A percentile compares a stretch with the other conserved stretches of the same genome.
Conservation (phyloP, 306 rosid species). For the Ormosia emarginata region DNA sequence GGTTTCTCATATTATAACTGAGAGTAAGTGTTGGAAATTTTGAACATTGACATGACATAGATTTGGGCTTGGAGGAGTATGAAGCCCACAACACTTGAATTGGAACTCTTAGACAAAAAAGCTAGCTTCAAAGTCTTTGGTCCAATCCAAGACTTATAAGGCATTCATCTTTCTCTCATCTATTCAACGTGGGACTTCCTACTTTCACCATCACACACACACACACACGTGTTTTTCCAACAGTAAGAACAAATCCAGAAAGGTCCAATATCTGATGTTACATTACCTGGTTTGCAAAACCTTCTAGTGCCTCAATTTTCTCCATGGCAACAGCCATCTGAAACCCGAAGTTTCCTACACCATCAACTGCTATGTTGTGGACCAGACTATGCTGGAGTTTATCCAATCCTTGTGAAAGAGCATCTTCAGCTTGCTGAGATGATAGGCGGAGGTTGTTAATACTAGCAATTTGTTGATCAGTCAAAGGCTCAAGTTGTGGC, state of each 20-base stretch:
- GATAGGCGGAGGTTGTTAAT: slow-evolving; percentile 47
- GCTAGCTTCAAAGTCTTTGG: too few species aligned
- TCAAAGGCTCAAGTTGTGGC: slow-evolving; percentile 63
- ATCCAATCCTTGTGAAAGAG: slow-evolving; percentile 80
- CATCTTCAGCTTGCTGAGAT: slow-evolving; percentile 90
- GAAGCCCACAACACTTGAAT: too few species aligned
- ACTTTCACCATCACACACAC: too few species aligned
- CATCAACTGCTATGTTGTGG: slow-evolving; percentile 43
- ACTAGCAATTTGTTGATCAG: slow-evolving; percentile 44
- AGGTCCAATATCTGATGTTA: neutral
- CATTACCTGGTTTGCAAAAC: slow-evolving; percentile 72
- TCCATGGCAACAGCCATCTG: slow-evolving; percentile 57
- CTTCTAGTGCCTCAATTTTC: slow-evolving; percentile 69
- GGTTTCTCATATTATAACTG: neutral
- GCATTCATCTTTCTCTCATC: too few species aligned
- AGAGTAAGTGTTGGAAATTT: too few species aligned
- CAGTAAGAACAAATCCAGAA: neutral
- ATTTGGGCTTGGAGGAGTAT: too few species aligned
- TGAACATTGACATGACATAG: too few species aligned
- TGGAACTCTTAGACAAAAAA: too few species aligned
- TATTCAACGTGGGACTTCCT: too few species aligned
- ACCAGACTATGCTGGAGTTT: slow-evolving; percentile 73
- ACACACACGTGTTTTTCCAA: too few species aligned
- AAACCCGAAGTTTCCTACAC: slow-evolving; percentile 38
- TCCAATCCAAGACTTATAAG: too few species aligned